Evolutionary conservation across 768 basidiomycete species (phyloP), one percentile per base, ranked within the genome.

Genomic region (Coprinellus micaceus): DNA sequence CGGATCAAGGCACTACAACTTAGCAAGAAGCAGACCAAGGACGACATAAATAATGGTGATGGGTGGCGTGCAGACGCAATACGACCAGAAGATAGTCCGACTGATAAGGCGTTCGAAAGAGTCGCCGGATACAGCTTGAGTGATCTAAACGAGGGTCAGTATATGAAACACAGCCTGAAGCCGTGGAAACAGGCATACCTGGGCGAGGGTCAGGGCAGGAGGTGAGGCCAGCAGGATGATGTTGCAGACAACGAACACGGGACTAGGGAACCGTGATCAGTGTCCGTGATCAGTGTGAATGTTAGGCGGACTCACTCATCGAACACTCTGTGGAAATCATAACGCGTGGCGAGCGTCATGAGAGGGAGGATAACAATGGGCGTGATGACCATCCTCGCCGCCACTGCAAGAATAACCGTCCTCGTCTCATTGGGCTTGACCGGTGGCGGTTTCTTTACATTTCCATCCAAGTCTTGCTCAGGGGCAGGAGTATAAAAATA

Each of bases 51-150:
- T 64, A 53, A 94, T 84, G 53, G 86, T 91, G n/a, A 88, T 78
- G 2, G 91, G 89, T 2, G 94, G 94, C 0, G 94, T 95, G 54
- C 94, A 74, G 30, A 93, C 72, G 62, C 91, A 94, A 66, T 96
- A 98, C 2, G 88, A 81, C 92, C 93, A 94, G 68, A 94, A 94
- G 57, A 98, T 91, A 0, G 95, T 98, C 52, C 91, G 82, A 58
- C 85, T 88, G 68, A 97, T 89, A 33, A 98, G 79, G 1, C 93
- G 78, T 73, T 98, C 96, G 66, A 98, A 98, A 0, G 91, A 86
- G 64, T 91, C 91, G 2, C 91, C 90, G 0, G 64, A 87, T 1
- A 87, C 89, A 0, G 89, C 87, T 67, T 92, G 89, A 0, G 93
- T 92, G 63, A 94, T 91, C 77, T 90, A 17, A 29, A 52, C 5